Evolutionary conservation across 805 yeast genomes (phyloP).

Genomic region (Debaryomyces prosopidis): DNA sequence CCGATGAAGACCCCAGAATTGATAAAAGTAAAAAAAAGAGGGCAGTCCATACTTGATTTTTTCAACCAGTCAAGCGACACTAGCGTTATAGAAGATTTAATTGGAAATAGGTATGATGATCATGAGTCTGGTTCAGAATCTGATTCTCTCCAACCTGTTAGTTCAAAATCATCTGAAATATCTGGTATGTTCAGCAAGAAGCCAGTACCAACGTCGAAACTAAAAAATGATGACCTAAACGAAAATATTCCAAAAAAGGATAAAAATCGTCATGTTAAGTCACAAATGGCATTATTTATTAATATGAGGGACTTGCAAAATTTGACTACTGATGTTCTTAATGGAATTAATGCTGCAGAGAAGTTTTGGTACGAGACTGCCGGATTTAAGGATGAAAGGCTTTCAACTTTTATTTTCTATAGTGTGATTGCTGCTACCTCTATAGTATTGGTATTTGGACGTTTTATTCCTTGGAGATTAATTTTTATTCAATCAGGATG

Average conservation of each 20-base stretch:
- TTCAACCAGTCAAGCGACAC: slow-evolving; percentile 29
- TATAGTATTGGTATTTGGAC: slow-evolving; percentile 45
- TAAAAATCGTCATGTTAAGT: slow-evolving; percentile 20
- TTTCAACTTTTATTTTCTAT: slow-evolving; percentile 59
- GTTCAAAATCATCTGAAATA: slow-evolving; percentile 6
- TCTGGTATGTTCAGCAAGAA: slow-evolving; percentile 3
- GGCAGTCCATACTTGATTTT: slow-evolving; percentile 53
- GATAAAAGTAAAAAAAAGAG: slow-evolving; percentile 47
- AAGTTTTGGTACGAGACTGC: slow-evolving; percentile 59
- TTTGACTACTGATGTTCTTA: slow-evolving; percentile 54
- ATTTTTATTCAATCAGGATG: slow-evolving; percentile 61
- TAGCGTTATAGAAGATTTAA: slow-evolving; percentile 33
- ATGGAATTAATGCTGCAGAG: slow-evolving; percentile 52
- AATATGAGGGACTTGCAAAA: slow-evolving; percentile 77
- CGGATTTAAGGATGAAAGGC: slow-evolving; percentile 68
- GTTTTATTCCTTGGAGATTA: slow-evolving; percentile 64
- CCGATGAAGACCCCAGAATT: slow-evolving; percentile 53
- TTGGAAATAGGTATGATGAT: slow-evolving; percentile 20
- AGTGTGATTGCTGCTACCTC: slow-evolving; percentile 29
- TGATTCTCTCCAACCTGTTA: slow-evolving; percentile 5
- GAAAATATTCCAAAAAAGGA: slow-evolving; percentile 11
- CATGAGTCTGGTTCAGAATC: slow-evolving; percentile 12
- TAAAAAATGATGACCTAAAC: background rate
- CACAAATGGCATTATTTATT: slow-evolving; percentile 46
- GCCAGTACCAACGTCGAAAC: background rate